A percentile compares a stretch with the other conserved stretches of the same genome.
Evolutionary conservation across 2,329 filamentous ascomycete genomes (phyloP).

Genomic region (Aspergillaceae sp.): DNA sequence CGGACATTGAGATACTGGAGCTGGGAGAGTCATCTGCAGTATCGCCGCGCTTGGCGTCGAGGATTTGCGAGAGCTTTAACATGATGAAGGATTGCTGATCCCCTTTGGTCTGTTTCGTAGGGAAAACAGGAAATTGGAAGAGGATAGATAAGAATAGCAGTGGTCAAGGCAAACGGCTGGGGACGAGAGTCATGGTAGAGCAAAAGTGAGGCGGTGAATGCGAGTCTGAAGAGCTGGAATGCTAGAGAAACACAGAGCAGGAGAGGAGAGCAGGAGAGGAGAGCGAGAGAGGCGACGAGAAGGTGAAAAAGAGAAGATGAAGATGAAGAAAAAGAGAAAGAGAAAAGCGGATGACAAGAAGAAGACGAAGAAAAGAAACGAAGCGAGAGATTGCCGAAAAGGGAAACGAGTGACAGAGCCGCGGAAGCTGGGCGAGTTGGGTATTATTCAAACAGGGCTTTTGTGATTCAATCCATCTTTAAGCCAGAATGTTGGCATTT

Average conservation of each 20-base stretch:
- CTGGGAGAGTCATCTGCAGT: constrained; percentile 15
- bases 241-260: too few species aligned
- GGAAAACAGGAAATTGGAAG: background rate
- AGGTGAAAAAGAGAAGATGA: too few species aligned
- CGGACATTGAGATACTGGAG: constrained; percentile 17
- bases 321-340: background rate
- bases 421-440: background rate
- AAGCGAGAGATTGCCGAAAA: too few species aligned
- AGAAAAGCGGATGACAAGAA: too few species aligned
- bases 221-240: too few species aligned
- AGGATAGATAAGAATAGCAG: constrained; percentile 2
- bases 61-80: constrained; percentile 27
- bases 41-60: constrained; percentile 25
- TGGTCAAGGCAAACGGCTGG: background rate
- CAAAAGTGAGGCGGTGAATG: background rate
- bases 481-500: too few species aligned
- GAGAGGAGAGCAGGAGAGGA: background rate
- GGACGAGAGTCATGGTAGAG: too few species aligned
- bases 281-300: background rate
- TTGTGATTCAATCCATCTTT: too few species aligned
- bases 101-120: background rate
- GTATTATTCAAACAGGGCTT: background rate
- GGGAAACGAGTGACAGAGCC: too few species aligned
- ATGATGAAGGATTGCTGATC: constrained; percentile 14
- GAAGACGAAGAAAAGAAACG: too few species aligned